These are phyloP conservation scores for Trichoderma reesei DNA, from an alignment of 495 filamentous ascomycete species.

Conservation along the genomic window DNA sequence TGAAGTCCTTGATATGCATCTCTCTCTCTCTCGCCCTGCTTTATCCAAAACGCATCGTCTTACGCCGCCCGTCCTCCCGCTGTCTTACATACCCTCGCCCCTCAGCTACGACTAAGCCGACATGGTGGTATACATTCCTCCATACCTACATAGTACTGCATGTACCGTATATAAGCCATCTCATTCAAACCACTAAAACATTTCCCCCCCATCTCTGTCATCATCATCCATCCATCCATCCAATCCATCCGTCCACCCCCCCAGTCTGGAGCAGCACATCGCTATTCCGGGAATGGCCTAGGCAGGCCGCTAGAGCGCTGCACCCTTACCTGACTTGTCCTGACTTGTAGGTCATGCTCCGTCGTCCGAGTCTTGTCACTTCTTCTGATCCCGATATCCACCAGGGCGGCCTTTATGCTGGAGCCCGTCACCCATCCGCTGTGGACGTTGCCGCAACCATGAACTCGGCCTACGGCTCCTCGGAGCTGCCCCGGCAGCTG, in stretches of 20 bases:
- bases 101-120: no score
- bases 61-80: no score
- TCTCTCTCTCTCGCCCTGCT: no score
- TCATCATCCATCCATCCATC: background rate
- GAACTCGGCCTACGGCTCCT: constrained; percentile 1
- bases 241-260: background rate
- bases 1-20: no score
- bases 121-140: no score
- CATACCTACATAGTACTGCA: no score
- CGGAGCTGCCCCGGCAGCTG: background rate
- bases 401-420: background rate
- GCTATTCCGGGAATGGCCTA: background rate
- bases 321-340: background rate
- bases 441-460: background rate
- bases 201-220: background rate
- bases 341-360: no score
- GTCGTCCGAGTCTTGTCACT: no score
- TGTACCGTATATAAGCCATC: no score
- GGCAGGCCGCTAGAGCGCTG: background rate
- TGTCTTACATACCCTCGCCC: no score
- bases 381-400: background rate
- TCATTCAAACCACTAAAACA: background rate
- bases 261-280: background rate
- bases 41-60: no score
- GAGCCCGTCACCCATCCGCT: background rate